These are phyloP conservation scores for Gonapodya prolifera DNA, from an alignment of 192 early-diverging fungal genomes.

Conservation along the genomic window DNA sequence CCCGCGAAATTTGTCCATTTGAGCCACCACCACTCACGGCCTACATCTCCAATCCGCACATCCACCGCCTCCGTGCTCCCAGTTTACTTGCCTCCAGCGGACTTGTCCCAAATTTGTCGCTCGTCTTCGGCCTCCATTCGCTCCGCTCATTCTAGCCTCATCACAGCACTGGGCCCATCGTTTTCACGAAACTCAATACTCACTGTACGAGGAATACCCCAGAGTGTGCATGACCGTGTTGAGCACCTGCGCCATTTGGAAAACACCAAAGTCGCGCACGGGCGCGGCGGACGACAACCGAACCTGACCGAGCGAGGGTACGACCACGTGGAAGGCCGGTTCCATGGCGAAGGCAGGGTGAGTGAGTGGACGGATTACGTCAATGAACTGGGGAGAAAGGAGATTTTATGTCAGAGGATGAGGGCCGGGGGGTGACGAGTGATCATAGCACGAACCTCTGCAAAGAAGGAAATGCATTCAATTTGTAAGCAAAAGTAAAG, in stretches of 20 bases:
- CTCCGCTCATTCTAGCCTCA: too few species aligned
- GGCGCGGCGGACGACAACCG: slow-evolving; percentile 28
- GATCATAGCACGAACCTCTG: too few species aligned
- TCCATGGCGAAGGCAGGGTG: too few species aligned
- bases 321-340: slow-evolving; percentile 54
- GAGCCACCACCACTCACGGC: too few species aligned
- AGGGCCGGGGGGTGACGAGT: too few species aligned
- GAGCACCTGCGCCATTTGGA: slow-evolving; percentile 10
- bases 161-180: too few species aligned
- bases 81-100: too few species aligned
- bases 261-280: not conserved
- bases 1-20: not conserved
- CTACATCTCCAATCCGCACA: too few species aligned
- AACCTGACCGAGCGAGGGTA: slow-evolving; percentile 49
- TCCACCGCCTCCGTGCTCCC: too few species aligned
- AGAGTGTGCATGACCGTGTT: not conserved
- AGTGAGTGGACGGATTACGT: slow-evolving; percentile 29
- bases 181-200: not conserved
- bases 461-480: not conserved
- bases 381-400: slow-evolving; percentile 45
- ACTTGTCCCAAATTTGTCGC: too few species aligned
- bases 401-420: too few species aligned
- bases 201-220: not conserved
- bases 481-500: not conserved
- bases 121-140: too few species aligned